Evolutionary conservation across 2,329 filamentous ascomycete species (phyloP).

Genomic region (Diaporthe citri): DNA sequence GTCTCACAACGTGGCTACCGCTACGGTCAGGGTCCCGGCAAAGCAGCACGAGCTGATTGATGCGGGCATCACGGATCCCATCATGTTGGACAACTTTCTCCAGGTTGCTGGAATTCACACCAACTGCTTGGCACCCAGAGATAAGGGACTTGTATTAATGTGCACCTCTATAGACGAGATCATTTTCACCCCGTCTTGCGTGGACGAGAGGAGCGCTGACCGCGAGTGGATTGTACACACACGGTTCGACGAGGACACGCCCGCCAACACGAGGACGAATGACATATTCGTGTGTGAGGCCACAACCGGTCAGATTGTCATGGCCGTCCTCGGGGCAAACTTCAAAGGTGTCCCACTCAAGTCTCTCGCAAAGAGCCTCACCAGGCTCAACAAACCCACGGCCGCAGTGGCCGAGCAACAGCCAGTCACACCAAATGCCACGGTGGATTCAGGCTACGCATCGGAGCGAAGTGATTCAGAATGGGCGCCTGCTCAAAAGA

Average conservation of each 20-base stretch:
- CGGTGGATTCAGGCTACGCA: constrained; percentile 6
- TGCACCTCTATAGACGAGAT: constrained; percentile 43
- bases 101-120: constrained; percentile 53
- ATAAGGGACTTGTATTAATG: constrained; percentile 43
- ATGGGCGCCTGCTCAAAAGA: not conserved
- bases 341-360: constrained; percentile 42
- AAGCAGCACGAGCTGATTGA: not conserved
- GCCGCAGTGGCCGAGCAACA: not conserved
- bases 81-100: constrained; percentile 49
- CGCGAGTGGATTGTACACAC: constrained; percentile 35
- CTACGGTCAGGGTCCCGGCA: constrained; percentile 35
- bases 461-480: constrained; percentile 14
- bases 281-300: constrained; percentile 44
- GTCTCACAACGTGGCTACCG: constrained; percentile 36
- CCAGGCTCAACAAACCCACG: constrained; percentile 29
- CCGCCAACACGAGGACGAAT: constrained; percentile 36
- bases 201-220: not conserved
- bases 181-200: constrained; percentile 37
- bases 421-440: not conserved
- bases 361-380: constrained; percentile 39
- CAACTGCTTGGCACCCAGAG: constrained; percentile 48
- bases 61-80: constrained; percentile 34
- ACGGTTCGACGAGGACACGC: constrained; percentile 23
- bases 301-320: constrained; percentile 31
- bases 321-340: constrained; percentile 41